These are phyloP conservation scores for Yamadazyma dushanensis DNA, from an alignment of 1,139 yeast genomes.

Conservation along the genomic window DNA sequence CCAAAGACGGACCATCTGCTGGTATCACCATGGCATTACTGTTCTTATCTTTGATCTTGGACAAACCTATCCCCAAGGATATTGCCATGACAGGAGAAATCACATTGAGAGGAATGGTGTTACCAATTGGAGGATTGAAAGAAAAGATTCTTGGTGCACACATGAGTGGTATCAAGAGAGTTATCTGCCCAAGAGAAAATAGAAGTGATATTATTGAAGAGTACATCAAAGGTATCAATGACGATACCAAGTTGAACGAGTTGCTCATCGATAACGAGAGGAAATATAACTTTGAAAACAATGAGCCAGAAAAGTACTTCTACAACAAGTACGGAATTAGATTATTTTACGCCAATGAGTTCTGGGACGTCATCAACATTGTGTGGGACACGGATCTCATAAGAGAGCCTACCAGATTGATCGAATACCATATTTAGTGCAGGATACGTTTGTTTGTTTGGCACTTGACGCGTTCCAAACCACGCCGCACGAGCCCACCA, in stretches of 20 bases:
- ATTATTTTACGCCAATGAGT: slow-evolving; percentile 68
- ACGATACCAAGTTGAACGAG: slow-evolving; percentile 30
- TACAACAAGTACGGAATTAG: slow-evolving; percentile 54
- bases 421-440: slow-evolving; percentile 35
- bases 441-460: too few relatives aligned
- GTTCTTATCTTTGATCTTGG: slow-evolving; percentile 67
- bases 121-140: slow-evolving; percentile 88
- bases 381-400: slow-evolving; percentile 58
- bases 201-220: slow-evolving; percentile 70
- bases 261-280: slow-evolving; percentile 38
- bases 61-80: slow-evolving; percentile 63
- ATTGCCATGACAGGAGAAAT: slow-evolving; percentile 96
- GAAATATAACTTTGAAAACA: slow-evolving; percentile 27
- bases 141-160: slow-evolving; percentile 88
- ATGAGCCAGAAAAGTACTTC: slow-evolving; percentile 49
- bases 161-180: slow-evolving; percentile 57
- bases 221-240: slow-evolving; percentile 39
- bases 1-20: slow-evolving; percentile 93
- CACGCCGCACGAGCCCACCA: slow-evolving; percentile 1
- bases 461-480: background rate
- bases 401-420: slow-evolving; percentile 25
- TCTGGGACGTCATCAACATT: slow-evolving; percentile 69
- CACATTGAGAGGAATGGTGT: slow-evolving; percentile 78
- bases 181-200: slow-evolving; percentile 70
- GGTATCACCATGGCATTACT: slow-evolving; percentile 89